Base-by-base conservation (phyloP, 2,329 filamentous ascomycete genomes). In the Massarina eburnea region DNA sequence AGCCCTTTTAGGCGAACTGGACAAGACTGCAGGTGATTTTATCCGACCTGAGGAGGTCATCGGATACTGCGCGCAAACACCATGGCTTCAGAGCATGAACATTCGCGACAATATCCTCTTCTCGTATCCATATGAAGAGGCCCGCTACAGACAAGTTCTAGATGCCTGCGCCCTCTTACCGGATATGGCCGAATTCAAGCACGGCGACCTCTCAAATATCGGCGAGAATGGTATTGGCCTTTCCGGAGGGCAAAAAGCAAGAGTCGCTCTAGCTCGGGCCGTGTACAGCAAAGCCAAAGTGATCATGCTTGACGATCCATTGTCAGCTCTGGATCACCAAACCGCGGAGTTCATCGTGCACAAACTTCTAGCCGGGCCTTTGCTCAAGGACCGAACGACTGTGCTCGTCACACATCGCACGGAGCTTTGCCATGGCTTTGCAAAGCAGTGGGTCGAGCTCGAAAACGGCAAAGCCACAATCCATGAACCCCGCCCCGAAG, bases 391-490 rank as follows among this genome's bases (percentile, higher is more conserved):
- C 8, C 74, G 83, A 17, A 81, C 75, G 0, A 70, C 80, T 0
- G 72, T 86, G 20, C 70, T 87, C 14, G 82, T 83, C 15, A 87
- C 84, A 1, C 84, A 87, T 70, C 79, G 83, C 1, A 80, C 77
- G 0, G 85, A 91, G 49, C 73, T 96, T 8, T 88, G 90, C 48
- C 79, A 82, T 17, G 76, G 80, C n/a, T 75, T 91, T 34, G 88
- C 90, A 2, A 76, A 84, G 39, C 87, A 94, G 59, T 79, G 90
- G 14, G 71, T 96, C 8, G 82, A 91, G 45, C 77, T 96, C 8
- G 67, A 76, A 1, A 75, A 85, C 27, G 86, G 87, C 1, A 71
- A 67, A 39, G 84, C 82, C 12, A 61, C 45, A 1, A 57, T 71
- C 3, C 61, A 70, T 30, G 69, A 71, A 38, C 65, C 34, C 1